Evolutionary conservation across 2,329 filamentous ascomycete genomes (phyloP).

Genomic region (Mollisiaceae sp.): DNA sequence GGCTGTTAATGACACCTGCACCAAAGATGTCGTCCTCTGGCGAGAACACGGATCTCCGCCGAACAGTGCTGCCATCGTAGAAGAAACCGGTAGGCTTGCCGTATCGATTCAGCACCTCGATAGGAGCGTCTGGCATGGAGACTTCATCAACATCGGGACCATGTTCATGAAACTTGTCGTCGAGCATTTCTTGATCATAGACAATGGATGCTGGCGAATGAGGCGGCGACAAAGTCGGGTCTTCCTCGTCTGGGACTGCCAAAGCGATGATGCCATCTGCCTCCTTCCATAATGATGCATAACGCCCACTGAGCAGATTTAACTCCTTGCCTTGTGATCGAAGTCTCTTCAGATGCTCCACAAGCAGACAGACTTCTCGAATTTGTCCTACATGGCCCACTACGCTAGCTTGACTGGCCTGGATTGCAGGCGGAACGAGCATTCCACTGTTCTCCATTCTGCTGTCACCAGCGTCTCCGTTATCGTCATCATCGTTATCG

Average conservation of each 20-base stretch:
- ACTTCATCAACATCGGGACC: conserved; percentile 49
- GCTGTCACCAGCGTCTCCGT: conserved; percentile 48
- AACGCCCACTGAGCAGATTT: conserved; percentile 64
- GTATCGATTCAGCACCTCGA: conserved; percentile 43
- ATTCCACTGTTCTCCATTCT: conserved; percentile 54
- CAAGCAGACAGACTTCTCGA: conserved; percentile 77
- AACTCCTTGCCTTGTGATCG: conserved; percentile 72
- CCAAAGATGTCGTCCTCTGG: conserved; percentile 69
- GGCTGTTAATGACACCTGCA: conserved; percentile 35
- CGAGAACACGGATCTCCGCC: conserved; percentile 66
- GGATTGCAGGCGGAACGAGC: conserved; percentile 80
- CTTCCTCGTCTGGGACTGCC: conserved; percentile 72
- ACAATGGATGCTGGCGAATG: conserved; percentile 44
- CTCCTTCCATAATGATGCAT: conserved; percentile 73
- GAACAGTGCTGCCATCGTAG: conserved; percentile 56
- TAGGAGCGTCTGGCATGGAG: conserved; percentile 54
- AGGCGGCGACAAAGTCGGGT: conserved; percentile 42
- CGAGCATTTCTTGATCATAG: conserved; percentile 51
- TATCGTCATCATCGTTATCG: conserved; percentile 41
- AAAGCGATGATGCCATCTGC: conserved; percentile 87
- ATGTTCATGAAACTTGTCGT: conserved; percentile 49
- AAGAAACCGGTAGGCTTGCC: conserved; percentile 41
- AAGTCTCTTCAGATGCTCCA: conserved; percentile 82
- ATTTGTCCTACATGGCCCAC: conserved; percentile 85
- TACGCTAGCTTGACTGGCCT: conserved; percentile 81